Evolutionary conservation across 352 stramenopile species (phyloP).

Genomic region (Globisporangium barbulae): DNA sequence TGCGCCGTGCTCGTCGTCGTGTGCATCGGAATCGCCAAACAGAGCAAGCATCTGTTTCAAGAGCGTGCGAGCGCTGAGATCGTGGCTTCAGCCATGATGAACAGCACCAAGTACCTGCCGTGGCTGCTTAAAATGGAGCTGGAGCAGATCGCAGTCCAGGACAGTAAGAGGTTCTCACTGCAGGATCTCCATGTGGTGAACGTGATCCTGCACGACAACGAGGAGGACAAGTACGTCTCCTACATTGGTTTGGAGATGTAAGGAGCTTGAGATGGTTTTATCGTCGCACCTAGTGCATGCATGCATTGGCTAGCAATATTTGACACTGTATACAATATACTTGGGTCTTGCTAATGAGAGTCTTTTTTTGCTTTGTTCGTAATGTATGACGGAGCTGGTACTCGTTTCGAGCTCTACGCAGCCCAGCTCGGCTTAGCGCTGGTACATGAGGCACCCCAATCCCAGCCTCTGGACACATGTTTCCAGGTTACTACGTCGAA

Average conservation of each 20-base stretch:
- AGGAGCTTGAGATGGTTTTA: too few relatives aligned
- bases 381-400: too few relatives aligned
- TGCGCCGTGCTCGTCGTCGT: not conserved
- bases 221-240: not conserved
- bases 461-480: too few relatives aligned
- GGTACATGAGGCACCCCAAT: too few relatives aligned
- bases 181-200: slow-evolving; percentile 11
- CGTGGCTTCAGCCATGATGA: slow-evolving; percentile 4
- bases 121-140: slow-evolving; percentile 9
- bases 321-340: too few relatives aligned
- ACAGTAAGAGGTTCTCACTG: not conserved
- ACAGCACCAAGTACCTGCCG: slow-evolving; percentile 10
- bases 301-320: too few relatives aligned
- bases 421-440: too few relatives aligned
- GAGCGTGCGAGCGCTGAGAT: slow-evolving; percentile 4
- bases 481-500: too few relatives aligned
- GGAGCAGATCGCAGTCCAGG: not conserved
- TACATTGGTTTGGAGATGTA: slow-evolving; percentile 3
- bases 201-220: not conserved
- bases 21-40: not conserved
- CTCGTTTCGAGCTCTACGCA: too few relatives aligned
- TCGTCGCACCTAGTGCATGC: too few relatives aligned
- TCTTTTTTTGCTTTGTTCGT: too few relatives aligned
- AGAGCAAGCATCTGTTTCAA: not conserved
- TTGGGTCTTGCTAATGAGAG: too few relatives aligned